These are phyloP conservation scores for Dictyostelium citrinum DNA, from an alignment of 78 protist species.

Conservation along the genomic window DNA sequence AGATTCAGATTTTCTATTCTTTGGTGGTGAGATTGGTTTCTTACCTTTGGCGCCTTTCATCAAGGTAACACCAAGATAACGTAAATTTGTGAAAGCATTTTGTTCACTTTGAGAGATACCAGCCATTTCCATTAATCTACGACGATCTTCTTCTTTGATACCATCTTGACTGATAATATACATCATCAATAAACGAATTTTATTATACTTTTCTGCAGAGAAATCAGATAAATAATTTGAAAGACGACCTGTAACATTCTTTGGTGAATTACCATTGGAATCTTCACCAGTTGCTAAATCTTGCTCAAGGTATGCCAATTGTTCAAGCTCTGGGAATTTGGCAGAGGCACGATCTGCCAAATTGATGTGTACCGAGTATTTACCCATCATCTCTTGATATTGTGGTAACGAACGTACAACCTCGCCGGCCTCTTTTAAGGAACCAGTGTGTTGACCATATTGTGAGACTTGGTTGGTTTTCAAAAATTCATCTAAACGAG, in stretches of 20 bases:
- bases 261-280: slow-evolving; percentile 58
- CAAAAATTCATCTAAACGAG: slow-evolving; percentile 78
- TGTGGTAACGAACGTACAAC: slow-evolving; percentile 87
- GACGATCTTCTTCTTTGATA: slow-evolving; percentile 71
- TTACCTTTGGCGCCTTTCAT: slow-evolving; percentile 78
- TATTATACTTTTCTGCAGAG: slow-evolving; percentile 9
- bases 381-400: slow-evolving; percentile 85
- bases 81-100: slow-evolving; percentile 62
- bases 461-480: slow-evolving; percentile 58
- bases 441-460: slow-evolving; percentile 21
- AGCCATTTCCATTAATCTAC: slow-evolving; percentile 72
- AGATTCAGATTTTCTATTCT: slow-evolving; percentile 41
- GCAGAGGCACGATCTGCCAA: slow-evolving; percentile 79
- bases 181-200: slow-evolving; percentile 77
- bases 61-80: slow-evolving; percentile 71
- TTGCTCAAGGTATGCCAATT: slow-evolving; percentile 82
- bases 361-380: slow-evolving; percentile 85
- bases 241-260: slow-evolving; percentile 36
- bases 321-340: slow-evolving; percentile 65
- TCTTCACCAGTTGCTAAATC: slow-evolving; percentile 86
- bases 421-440: slow-evolving; percentile 79
- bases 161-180: slow-evolving; percentile 87
- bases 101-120: slow-evolving; percentile 67
- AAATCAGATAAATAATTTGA: slow-evolving; percentile 22
- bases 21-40: slow-evolving; percentile 8